Evolutionary conservation across 2,329 filamentous ascomycete genomes (phyloP), one percentile per base, ranked within the genome.

Genomic region (Hymenotorrendiella dingleyae): DNA sequence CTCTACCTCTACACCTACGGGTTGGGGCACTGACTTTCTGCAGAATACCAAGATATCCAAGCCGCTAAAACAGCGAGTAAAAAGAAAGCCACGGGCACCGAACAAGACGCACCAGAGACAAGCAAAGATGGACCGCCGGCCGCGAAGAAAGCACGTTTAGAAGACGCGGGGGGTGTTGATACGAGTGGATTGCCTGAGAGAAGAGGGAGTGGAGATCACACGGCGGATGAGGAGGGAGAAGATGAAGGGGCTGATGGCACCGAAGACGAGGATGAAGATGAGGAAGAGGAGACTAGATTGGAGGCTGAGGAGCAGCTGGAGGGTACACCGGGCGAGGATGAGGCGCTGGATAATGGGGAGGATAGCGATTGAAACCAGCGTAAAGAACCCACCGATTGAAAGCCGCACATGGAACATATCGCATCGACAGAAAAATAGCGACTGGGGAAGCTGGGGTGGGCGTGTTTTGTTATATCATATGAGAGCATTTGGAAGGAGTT

Each of bases 61-160:
- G 78, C 81, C 16, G 80, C 82, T 43, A 89, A 89, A 66, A 80
- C 84, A 53, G 86, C 87, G 65, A 76, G 82, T 40, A 77, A 80
- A 55, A 84, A 82, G 55, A 76, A 82, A 14, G 79, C 80, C 26
- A 81, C 79, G 40, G 76, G 80, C 40, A 86, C 84, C 19, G 32
- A 19, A 10, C 48, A 34, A 11, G 43, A 46, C 8, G 49, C 48
- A 28, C 42, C 35, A 10, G 36, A 53, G 48, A 10, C 17, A 46
- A 56, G 35, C 21, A 40, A 40, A 48, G 50, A 59, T 19, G 62
- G 55, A 21, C 57, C 56, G 4, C 57, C 57, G 5, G 54, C 54
- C 16, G 50, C 56, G 17, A 58, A 61, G 46, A 61, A 60, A 36
- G 56, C 51, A 65, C 66, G 23, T 68, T 70, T 36, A 66, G 70